Evolutionary conservation across 306 rosid genomes (phyloP).

Genomic region (Quercus wislizeni): DNA sequence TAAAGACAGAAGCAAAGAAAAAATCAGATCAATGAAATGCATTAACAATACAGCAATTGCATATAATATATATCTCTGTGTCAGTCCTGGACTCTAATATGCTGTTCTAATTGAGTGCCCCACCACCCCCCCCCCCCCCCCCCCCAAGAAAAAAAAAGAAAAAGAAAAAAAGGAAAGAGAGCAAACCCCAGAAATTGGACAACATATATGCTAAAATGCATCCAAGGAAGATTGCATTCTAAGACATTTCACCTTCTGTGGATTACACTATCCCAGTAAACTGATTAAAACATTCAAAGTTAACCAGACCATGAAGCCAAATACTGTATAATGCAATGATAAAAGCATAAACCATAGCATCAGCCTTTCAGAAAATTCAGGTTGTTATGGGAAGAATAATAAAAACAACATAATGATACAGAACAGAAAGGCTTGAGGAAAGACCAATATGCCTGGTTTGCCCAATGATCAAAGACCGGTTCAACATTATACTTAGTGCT

Average conservation of each 20-base stretch:
- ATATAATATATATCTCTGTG: background rate
- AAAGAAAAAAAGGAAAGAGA: background rate
- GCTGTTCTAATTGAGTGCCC: background rate
- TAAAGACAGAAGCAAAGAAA: slow-evolving; percentile 37
- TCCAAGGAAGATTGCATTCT: background rate
- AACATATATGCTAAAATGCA: background rate
- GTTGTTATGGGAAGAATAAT: background rate
- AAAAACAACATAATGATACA: background rate
- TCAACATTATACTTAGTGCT: slow-evolving; percentile 82
- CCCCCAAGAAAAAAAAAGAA: no score
- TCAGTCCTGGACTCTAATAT: background rate
- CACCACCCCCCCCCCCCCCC: no score
- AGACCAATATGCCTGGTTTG: slow-evolving; percentile 99
- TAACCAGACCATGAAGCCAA: background rate
- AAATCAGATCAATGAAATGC: slow-evolving; percentile 24
- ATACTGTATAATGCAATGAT: background rate
- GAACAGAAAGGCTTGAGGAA: slow-evolving; percentile 82
- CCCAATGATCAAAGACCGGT: slow-evolving; percentile 97
- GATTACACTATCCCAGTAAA: background rate
- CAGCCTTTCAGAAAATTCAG: background rate
- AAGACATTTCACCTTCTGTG: background rate
- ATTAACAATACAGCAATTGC: background rate
- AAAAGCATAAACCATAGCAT: background rate
- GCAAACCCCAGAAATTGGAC: background rate
- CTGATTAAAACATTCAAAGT: background rate